A percentile compares a stretch with the other conserved stretches of the same genome.
phyloP scores from a whole-genome alignment of 345 rosid species.

The Gossypium turneri region DNA sequence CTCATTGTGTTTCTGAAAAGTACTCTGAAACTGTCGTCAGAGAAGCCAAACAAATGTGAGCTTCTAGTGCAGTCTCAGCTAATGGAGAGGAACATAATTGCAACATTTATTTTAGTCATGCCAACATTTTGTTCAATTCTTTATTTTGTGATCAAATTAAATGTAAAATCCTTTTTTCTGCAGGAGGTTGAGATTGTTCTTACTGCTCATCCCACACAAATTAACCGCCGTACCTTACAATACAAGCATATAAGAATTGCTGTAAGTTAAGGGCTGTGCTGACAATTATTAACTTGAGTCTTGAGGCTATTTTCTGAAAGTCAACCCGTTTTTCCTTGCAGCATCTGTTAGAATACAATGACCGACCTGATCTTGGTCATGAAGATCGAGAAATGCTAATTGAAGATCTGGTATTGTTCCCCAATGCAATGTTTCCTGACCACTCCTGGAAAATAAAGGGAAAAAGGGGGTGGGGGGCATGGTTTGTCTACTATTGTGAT shows the following conservation, averaged over 20 bases:
- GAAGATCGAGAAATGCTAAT: conserved; percentile 89
- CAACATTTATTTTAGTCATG: background rate
- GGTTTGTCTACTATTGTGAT: background rate
- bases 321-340: conserved; percentile 31
- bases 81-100: conserved; percentile 6
- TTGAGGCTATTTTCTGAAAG: conserved; percentile 11
- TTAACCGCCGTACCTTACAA: conserved; percentile 88
- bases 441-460: background rate
- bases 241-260: conserved; percentile 92
- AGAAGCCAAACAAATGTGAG: background rate
- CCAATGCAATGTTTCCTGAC: conserved; percentile 5
- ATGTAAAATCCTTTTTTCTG: conserved; percentile 19
- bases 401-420: conserved; percentile 79
- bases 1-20: background rate
- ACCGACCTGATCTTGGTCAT: conserved; percentile 77
- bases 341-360: conserved; percentile 90
- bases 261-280: conserved; percentile 49
- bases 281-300: conserved; percentile 39
- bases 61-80: conserved; percentile 6
- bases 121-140: background rate
- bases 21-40: background rate
- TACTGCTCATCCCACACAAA: conserved; percentile 98
- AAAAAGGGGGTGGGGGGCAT: background rate
- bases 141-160: background rate
- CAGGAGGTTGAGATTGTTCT: conserved; percentile 98